Evolutionary conservation across 2,329 filamentous ascomycete genomes (phyloP).

Genomic region (Aotearoamyces nothofagi): DNA sequence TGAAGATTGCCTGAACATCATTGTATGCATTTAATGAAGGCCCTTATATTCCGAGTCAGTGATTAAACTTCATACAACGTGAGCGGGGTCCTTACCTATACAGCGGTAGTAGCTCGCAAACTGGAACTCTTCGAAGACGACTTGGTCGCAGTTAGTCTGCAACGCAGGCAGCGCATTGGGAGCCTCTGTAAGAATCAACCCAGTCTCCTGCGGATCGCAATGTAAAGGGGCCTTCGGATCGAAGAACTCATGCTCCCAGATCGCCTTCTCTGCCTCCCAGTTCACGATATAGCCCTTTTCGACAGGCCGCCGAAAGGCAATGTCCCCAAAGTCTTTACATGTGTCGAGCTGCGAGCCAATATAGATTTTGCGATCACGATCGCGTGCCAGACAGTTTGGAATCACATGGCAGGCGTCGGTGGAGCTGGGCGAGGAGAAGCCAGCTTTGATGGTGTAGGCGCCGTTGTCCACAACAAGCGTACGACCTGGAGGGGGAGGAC

Average conservation of each 20-base stretch:
- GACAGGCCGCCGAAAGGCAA: constrained; percentile 73
- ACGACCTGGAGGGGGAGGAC: constrained; percentile 36
- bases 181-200: constrained; percentile 71
- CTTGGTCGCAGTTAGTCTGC: constrained; percentile 85
- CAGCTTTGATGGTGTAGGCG: constrained; percentile 81
- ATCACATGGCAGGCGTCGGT: constrained; percentile 47
- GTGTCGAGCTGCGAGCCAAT: constrained; percentile 63
- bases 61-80: constrained; percentile 5
- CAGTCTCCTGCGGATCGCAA: constrained; percentile 69
- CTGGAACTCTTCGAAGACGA: constrained; percentile 93
- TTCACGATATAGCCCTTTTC: constrained; percentile 93
- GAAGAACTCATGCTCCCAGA: constrained; percentile 87
- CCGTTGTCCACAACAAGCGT: constrained; percentile 92
- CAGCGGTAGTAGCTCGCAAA: constrained; percentile 76
- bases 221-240: constrained; percentile 47
- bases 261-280: constrained; percentile 90
- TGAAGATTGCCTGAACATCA: constrained; percentile 55
- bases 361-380: constrained; percentile 65
- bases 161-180: constrained; percentile 69
- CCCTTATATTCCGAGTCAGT: constrained; percentile 27
- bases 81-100: constrained; percentile 34
- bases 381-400: constrained; percentile 79
- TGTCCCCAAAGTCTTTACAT: constrained; percentile 80
- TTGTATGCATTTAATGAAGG: constrained; percentile 71
- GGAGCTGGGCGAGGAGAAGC: constrained; percentile 35